Evolutionary conservation across 1,139 yeast genomes (phyloP).

Genomic region (Pichia sp.): DNA sequence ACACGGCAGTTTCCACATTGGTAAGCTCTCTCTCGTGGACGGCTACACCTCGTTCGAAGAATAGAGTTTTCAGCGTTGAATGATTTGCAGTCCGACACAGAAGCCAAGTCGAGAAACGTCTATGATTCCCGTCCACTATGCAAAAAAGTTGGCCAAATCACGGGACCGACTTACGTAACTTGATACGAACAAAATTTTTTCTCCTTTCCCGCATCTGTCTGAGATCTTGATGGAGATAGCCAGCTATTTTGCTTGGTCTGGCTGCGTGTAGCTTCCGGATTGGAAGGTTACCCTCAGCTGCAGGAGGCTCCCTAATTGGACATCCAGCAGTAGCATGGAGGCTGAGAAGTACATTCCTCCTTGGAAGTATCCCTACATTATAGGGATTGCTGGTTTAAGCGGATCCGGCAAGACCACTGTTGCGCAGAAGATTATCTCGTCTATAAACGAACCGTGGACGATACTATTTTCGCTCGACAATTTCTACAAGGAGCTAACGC

Average conservation of each 20-base stretch:
- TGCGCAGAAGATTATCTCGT: conserved; percentile 75
- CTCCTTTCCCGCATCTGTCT: background rate
- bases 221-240: background rate
- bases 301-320: background rate
- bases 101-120: too few relatives aligned
- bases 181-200: background rate
- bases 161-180: background rate
- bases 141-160: too few relatives aligned
- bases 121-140: too few relatives aligned
- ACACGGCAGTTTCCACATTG: too few relatives aligned
- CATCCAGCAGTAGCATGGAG: conserved; percentile 4
- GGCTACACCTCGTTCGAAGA: too few relatives aligned
- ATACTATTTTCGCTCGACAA: conserved; percentile 88
- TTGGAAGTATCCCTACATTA: conserved; percentile 93
- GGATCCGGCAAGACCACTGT: conserved; percentile 96
- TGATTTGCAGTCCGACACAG: too few relatives aligned
- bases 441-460: conserved; percentile 91
- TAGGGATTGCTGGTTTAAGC: conserved; percentile 91
- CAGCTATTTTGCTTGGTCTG: background rate
- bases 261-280: background rate
- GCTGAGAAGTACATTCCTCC: conserved; percentile 66
- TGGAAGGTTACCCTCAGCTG: too few relatives aligned
- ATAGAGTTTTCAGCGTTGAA: too few relatives aligned
- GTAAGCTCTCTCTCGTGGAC: too few relatives aligned
- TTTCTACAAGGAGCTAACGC: conserved; percentile 71